phyloP scores from a whole-genome alignment of 768 basidiomycete genomes.

The Pisolithus tinctorius region DNA sequence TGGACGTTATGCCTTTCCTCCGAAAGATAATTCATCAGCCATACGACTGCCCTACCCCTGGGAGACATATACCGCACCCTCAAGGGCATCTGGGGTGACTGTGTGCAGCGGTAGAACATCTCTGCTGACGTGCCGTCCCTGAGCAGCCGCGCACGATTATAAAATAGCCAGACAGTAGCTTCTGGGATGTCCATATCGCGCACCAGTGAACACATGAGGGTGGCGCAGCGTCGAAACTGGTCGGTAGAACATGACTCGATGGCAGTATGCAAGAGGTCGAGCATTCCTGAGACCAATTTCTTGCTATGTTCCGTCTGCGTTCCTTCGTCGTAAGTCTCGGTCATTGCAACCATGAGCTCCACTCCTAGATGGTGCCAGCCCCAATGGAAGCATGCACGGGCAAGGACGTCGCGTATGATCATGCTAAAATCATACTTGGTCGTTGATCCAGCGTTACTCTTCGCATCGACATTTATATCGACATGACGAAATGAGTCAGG shows the following conservation, averaged over 20 bases:
- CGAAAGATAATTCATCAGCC: constrained; percentile 46
- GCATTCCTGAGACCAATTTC: constrained; percentile 28
- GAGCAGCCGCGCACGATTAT: constrained; percentile 30
- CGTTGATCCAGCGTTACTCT: constrained; percentile 7
- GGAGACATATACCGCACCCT: constrained; percentile 46
- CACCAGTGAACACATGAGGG: constrained; percentile 37
- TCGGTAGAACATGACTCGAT: constrained; percentile 29
- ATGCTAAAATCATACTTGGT: constrained; percentile 32
- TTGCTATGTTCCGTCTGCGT: background rate
- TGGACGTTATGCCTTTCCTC: constrained; percentile 33
- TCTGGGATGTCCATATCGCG: constrained; percentile 33
- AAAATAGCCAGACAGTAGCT: constrained; percentile 41
- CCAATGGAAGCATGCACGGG: constrained; percentile 50
- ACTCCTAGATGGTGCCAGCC: constrained; percentile 42
- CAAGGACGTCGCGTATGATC: constrained; percentile 43
- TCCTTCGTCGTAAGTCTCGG: constrained; percentile 15
- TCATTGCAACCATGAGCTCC: constrained; percentile 28
- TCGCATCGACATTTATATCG: constrained; percentile 18
- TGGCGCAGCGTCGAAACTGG: constrained; percentile 35
- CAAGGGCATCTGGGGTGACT: constrained; percentile 23
- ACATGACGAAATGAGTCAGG: constrained; percentile 36
- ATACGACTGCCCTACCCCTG: constrained; percentile 36
- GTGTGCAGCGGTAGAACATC: constrained; percentile 42
- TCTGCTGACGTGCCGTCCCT: constrained; percentile 31
- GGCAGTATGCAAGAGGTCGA: constrained; percentile 39